Evolutionary conservation across 2,329 filamentous ascomycete species (phyloP).

Genomic region (Ustulina deusta): DNA sequence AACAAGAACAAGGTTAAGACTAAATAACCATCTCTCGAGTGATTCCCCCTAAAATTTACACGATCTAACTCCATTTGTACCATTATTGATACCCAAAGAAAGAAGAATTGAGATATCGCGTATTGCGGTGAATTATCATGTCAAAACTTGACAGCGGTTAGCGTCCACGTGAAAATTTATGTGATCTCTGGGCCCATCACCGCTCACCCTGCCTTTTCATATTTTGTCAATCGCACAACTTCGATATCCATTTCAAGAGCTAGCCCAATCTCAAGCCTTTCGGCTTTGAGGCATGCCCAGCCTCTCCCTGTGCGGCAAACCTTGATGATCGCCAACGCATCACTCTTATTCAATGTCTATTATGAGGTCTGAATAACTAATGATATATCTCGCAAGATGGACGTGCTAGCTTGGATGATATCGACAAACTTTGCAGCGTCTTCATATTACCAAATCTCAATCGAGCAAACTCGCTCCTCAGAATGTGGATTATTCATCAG

Average conservation of each 20-base stretch:
- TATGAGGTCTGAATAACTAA: not conserved
- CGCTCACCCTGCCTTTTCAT: not conserved
- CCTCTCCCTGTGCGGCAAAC: not conserved
- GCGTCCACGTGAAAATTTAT: not conserved
- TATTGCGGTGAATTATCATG: conserved; percentile 6
- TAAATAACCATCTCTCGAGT: conserved; percentile 35
- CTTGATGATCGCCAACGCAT: not conserved
- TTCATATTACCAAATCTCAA: no score
- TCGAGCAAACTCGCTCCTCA: not conserved
- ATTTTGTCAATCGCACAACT: not conserved
- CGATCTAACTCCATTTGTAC: conserved; percentile 22
- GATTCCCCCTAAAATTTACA: not conserved
- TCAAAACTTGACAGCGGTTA: not conserved
- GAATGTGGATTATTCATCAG: not conserved
- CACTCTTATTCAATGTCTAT: not conserved
- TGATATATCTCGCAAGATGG: not conserved
- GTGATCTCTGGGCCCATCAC: not conserved
- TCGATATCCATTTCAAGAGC: not conserved
- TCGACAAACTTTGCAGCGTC: not conserved
- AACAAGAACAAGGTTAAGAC: conserved; percentile 45
- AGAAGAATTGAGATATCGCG: conserved; percentile 6
- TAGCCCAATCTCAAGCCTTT: not conserved
- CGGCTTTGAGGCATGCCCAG: not conserved
- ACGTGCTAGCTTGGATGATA: not conserved
- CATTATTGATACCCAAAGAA: conserved; percentile 37